Evolutionary conservation across 2,329 filamentous ascomycete species (phyloP).

Genomic region (Monilinia aucupariae): DNA sequence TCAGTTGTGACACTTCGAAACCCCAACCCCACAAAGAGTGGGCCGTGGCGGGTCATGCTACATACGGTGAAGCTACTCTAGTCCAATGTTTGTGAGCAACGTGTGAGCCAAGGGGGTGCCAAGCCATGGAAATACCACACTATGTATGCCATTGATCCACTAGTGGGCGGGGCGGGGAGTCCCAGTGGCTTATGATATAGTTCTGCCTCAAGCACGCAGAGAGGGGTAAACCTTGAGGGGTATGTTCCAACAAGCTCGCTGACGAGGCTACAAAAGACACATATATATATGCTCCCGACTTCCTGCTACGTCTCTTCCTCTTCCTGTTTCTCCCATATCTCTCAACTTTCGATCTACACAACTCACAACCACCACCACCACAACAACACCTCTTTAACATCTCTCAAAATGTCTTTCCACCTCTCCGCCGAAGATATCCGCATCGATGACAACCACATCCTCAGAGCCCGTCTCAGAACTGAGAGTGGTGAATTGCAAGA

Average conservation of each 20-base stretch:
- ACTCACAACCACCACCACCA: background rate
- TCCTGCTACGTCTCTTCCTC: background rate
- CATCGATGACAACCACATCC: slow-evolving; percentile 46
- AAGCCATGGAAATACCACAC: background rate
- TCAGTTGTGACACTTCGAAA: slow-evolving; percentile 2
- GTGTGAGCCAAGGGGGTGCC: slow-evolving; percentile 13
- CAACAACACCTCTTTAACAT: background rate
- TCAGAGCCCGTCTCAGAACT: slow-evolving; percentile 45
- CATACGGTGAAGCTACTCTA: slow-evolving; percentile 6
- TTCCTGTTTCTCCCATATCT: background rate
- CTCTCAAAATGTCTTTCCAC: slow-evolving; percentile 49
- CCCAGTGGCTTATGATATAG: slow-evolving; percentile 5
- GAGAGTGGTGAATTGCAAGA: slow-evolving; percentile 39
- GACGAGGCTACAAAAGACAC: slow-evolving; percentile 1
- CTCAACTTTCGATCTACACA: background rate
- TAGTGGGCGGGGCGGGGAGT: background rate
- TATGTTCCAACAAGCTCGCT: background rate
- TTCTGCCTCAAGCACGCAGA: background rate
- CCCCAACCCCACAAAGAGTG: background rate
- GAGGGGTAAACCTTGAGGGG: slow-evolving; percentile 11
- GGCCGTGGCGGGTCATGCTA: background rate
- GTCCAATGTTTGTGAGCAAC: slow-evolving; percentile 8
- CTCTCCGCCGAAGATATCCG: slow-evolving; percentile 42
- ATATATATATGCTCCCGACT: background rate
- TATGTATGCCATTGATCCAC: slow-evolving; percentile 1